Base-by-base conservation (phyloP, 2,329 filamentous ascomycete species). In the Aurifilum marmelostoma region DNA sequence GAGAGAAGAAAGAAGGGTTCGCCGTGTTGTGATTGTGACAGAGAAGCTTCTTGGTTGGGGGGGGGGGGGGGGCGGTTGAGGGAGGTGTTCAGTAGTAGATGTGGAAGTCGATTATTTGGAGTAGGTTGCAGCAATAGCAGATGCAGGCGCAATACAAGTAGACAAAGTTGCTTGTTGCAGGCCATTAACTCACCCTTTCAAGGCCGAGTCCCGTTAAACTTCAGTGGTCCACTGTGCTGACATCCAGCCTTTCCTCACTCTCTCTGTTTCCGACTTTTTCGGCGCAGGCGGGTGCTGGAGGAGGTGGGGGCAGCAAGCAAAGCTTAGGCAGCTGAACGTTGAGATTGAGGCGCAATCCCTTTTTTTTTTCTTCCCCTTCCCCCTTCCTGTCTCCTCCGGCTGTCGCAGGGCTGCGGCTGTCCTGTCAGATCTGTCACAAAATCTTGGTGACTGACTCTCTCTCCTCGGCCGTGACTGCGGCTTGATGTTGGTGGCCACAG, bases 341-440 rank as follows among this genome's bases (percentile, higher is more conserved):
- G 34, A n/a, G 43, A 52, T 61, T 66, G 65, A 66, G 65, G 65
- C 54, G 54, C 56, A 52, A 60, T 59, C 24, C 41, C 27, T 47
- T 59, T 58, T 54, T 56, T n/a, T n/a, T n/a, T n/a, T n/a, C n/a
- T n/a, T n/a, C n/a, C n/a, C n/a, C n/a, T n/a, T n/a, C n/a, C n/a
- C n/a, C n/a, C n/a, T n/a, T 47, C 29, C 34, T 47, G 43, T 47
- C 27, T 47, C 29, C 9, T 66, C 54, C 56, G 56, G 54, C 56
- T 16, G 29, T 21, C 56, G 39, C 56, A 32, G 37, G 54, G 32
- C 65, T 32, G 54, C 43, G 43, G 43, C 43, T 47, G 43, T 47
- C 37, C 60, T 66, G 54, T 61, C 54, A 50, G 54, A 66, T 47
- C 65, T 66, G 56, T 66, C 56, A 66, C 54, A 56, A 65, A 16